Percentiles rank a stretch among this genome's conserved stretches.
Evolutionary conservation across 2,329 filamentous ascomycete species (phyloP).

Genomic region (Ophiostoma sp.): DNA sequence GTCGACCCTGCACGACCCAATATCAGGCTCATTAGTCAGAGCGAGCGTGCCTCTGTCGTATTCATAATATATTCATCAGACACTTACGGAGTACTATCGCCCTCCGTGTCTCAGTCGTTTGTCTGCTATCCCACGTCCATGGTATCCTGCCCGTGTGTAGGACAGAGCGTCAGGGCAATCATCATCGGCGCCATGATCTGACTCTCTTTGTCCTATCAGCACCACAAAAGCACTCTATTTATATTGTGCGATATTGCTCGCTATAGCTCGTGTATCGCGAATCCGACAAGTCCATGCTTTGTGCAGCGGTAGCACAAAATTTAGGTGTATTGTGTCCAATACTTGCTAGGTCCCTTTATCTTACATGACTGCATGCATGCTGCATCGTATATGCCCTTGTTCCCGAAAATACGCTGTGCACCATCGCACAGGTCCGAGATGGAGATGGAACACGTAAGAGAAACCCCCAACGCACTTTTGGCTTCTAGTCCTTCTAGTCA

Average conservation of each 20-base stretch:
- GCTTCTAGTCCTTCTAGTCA: neutral
- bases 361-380: too few relatives aligned
- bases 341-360: too few relatives aligned
- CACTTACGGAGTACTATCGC: too few relatives aligned
- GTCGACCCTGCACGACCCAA: neutral
- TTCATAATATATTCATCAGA: too few relatives aligned
- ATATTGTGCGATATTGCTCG: neutral
- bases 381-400: too few relatives aligned
- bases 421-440: neutral
- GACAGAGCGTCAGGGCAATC: neutral
- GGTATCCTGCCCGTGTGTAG: slow-evolving; percentile 9
- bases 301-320: too few relatives aligned
- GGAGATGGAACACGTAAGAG: neutral
- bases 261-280: neutral
- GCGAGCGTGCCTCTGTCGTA: too few relatives aligned
- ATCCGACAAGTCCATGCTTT: too few relatives aligned
- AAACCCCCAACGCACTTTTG: neutral
- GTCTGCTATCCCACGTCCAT: slow-evolving; percentile 6
- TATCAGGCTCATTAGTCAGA: neutral
- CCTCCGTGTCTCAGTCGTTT: neutral
- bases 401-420: neutral
- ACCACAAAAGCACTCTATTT: neutral
- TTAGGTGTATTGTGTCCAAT: too few relatives aligned
- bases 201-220: neutral
- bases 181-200: neutral